Base-by-base conservation (phyloP, 1,139 yeast genomes). In the Geotrichum reessii region DNA sequence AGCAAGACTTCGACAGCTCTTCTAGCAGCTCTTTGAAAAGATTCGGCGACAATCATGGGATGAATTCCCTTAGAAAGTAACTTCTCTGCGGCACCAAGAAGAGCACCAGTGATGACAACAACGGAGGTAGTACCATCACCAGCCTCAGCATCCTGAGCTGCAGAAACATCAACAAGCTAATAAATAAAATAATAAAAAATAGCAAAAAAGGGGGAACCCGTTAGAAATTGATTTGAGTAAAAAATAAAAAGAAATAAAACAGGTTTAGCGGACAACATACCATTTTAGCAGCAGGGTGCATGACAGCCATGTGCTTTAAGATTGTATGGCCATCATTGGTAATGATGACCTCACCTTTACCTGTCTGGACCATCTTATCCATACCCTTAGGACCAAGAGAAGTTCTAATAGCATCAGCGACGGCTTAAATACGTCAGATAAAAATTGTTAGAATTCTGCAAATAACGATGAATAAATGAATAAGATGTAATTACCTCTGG, bases 101-200 rank as follows among this genome's bases (percentile, higher is more conserved):
- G 77, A 7, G 97, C 93, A 33, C 99, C 99, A 3, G 98, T 90
- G 65, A 93, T 79, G 62, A 93, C 93, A 42, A 95, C 99, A 46
- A 93, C 99, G 1, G 97, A 86, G 0, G 99, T 93, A 50, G 99
- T 93, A 64, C 99, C 99, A 72, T 93, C 99, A 60, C 99, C 99
- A 24, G 99, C 98, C 73, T 92, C 99, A 42, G 92, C 86, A 69
- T 93, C 99, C 74, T 93, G 99, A 1, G 99, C 98, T 53, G 93
- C 97, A 63, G 96, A 87, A 31, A 95, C 90, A 71, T 95, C 99
- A 55, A 93, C 99, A 67, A 93, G 81, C 54, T 52, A 27, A 25
- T 12, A 7, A 27, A 42, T 19, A 17, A 37, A 12, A 14, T 14
- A 37, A 37, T n/a, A n/a, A n/a, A n/a, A n/a, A n/a, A n/a, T n/a